Evolutionary conservation across 192 early-diverging fungal genomes (phyloP), one percentile per base, ranked within the genome.

Genomic region (Coemansia sp.): DNA sequence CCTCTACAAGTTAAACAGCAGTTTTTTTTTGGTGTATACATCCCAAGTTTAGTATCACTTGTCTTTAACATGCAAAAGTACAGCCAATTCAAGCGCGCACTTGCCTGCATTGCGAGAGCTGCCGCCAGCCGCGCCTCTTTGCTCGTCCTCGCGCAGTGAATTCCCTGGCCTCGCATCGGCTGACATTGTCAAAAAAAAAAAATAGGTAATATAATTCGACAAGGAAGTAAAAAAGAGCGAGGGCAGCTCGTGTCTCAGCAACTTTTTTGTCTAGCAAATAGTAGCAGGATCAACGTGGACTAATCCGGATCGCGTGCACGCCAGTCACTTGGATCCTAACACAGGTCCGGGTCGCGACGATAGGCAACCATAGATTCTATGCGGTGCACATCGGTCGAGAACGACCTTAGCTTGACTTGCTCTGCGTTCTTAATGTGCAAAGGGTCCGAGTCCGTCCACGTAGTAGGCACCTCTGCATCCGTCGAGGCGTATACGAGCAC

Each of bases 341-440:
- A 83, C 39, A 83, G 59, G 39, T 89, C 86, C n/a, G 89, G 76
- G 27, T 87, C 83, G 32, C 88, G 76, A 17, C 89, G 86, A 62
- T 98, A 98, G 0, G 94, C 90, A 9, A 98, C 95, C 71, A 96
- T 73, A 4, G 92, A 87, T 47, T 94, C 92, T 11, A 98, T 88
- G 54, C 88, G 90, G 74, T 98, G 94, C 6, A 89, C 79, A 32
- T 87, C 86, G 6, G 95, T 98, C 3, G 89, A 89, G 74, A 98
- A 92, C 5, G 92, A 90, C 38, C 93, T 73, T 47, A 98, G 66
- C 35, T 83, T 84, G 35, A 98, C 93, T 46, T 96, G 92, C 79
- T 97, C 91, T 7, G 92, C 87, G 60, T 95, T 92, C 35, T 88
- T 82, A 42, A 98, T 90, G n/a, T 92, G 71, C 58, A 86, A 82